phyloP scores from a whole-genome alignment of 2,329 filamentous ascomycete genomes.

The Fusarium tanahbumbuense region DNA sequence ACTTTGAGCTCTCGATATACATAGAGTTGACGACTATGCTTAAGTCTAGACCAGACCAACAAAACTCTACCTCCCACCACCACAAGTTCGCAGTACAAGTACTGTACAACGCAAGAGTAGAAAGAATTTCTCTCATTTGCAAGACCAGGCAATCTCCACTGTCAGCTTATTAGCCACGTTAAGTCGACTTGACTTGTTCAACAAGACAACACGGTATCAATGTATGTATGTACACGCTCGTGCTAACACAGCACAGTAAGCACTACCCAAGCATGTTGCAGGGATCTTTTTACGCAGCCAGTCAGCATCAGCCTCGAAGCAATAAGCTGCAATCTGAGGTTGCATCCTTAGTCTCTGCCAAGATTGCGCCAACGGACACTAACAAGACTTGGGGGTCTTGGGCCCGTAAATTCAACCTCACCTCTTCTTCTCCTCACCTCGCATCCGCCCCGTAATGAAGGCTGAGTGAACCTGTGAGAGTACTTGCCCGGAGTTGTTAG shows the following conservation, averaged over 20 bases:
- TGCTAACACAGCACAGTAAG: constrained; percentile 28
- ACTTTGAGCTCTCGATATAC: constrained; percentile 1
- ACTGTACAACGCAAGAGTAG: not conserved
- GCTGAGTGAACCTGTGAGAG: constrained; percentile 10
- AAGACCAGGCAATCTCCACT: constrained; percentile 14
- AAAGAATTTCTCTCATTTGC: not conserved
- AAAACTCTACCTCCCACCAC: not conserved
- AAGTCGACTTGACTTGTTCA: not conserved
- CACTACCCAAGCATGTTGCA: constrained; percentile 17
- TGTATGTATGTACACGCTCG: not conserved
- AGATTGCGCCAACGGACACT: constrained; percentile 25
- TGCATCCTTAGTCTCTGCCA: constrained; percentile 20
- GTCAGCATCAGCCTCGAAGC: constrained; percentile 36
- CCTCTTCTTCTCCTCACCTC: constrained; percentile 2
- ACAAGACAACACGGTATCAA: not conserved
- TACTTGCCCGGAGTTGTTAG: constrained; percentile 9
- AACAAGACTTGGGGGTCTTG: not conserved
- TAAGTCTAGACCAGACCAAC: constrained; percentile 13
- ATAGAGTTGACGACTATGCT: constrained; percentile 31
- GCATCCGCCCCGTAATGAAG: constrained; percentile 5
- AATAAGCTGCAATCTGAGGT: constrained; percentile 32
- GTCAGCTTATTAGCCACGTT: constrained; percentile 28
- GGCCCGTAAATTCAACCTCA: constrained; percentile 14
- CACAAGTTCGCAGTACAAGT: not conserved
- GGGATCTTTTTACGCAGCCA: constrained; percentile 8